Evolutionary conservation across 768 basidiomycete genomes (phyloP).

Genomic region (Pulveroboletus frians): DNA sequence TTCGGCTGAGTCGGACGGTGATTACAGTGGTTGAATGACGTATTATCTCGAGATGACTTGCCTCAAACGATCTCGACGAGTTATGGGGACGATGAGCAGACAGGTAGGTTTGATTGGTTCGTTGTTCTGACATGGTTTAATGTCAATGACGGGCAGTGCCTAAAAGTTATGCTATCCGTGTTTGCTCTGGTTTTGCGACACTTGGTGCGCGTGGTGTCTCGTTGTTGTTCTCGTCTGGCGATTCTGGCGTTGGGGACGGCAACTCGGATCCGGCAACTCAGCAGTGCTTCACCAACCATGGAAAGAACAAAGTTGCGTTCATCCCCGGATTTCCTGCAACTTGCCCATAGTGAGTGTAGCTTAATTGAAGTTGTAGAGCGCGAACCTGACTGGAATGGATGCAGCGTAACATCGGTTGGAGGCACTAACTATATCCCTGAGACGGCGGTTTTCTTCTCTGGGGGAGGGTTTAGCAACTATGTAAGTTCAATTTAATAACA

Average conservation of each 20-base stretch:
- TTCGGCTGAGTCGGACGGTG: conserved; percentile 1
- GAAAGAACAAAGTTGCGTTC: conserved; percentile 49
- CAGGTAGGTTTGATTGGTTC: conserved; percentile 35
- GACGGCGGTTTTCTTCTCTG: conserved; percentile 54
- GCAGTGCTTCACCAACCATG: conserved; percentile 43
- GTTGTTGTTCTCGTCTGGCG: conserved; percentile 61
- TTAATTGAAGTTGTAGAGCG: background rate
- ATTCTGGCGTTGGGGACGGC: conserved; percentile 64
- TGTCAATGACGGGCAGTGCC: conserved; percentile 41
- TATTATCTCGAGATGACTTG: conserved; percentile 40
- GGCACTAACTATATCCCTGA: conserved; percentile 60
- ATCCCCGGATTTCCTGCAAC: conserved; percentile 56
- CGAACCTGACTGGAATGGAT: background rate
- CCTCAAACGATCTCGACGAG: conserved; percentile 67
- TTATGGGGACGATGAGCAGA: conserved; percentile 70
- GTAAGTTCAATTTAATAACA: conserved; percentile 30
- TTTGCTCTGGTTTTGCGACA: conserved; percentile 58
- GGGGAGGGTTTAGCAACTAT: conserved; percentile 70
- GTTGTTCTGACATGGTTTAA: background rate
- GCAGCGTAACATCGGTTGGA: conserved; percentile 68
- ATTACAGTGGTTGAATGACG: conserved; percentile 55
- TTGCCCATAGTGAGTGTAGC: conserved; percentile 45
- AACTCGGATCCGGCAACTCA: conserved; percentile 42
- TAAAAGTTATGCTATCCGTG: conserved; percentile 48
- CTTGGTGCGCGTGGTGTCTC: conserved; percentile 66